Base-by-base conservation (phyloP, 306 rosid genomes). In the Malus fusca region DNA sequence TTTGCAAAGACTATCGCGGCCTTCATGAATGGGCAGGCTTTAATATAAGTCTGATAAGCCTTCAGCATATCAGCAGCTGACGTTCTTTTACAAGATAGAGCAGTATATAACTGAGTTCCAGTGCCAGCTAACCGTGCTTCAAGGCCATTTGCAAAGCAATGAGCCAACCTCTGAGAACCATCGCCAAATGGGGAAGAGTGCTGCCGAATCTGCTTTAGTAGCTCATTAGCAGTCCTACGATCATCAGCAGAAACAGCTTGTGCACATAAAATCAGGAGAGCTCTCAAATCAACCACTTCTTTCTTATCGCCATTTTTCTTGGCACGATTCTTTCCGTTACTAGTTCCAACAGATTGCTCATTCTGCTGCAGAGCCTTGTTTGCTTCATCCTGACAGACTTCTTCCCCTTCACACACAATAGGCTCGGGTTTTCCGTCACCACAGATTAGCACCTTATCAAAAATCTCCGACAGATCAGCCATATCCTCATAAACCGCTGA, bases 71-170 rank as follows among this genome's bases (percentile, higher is more conserved):
- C 87, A 72, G 88, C 79, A 60, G 93, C 90, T 69, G 90, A 82
- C 15, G 66, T 69, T 68, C 63, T 75, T 84, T 79, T 90, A 61
- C 72, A 35, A 72, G 79, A 72, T 73, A 89, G 60, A 62, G 75
- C 43, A 4, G 79, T 66, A 59, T 82, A 88, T 37, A 86, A 79
- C 35, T 87, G 89, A 21, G 87, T 84, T 64, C 90, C 92, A 2
- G 83, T 83, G 42, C 96, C 97, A 63, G 84, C 82, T 79, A 90
- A 79, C 48, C 98, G 91, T 3, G 95, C 91, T 68, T 90, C 95
- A 37, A 93, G 82, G 63, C 84, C 86, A 63, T 89, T 83, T 10
- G 83, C 91, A 4, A 90, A 87, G 83, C 55, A 90, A 88, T 89
- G 86, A 58, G 97, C 95, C 86, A 90, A 58, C 62, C 95, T 90